These are phyloP conservation scores for Rutidosis leptorrhynchoides DNA, from an alignment of 129 eudicot species.

Conservation along the genomic window DNA sequence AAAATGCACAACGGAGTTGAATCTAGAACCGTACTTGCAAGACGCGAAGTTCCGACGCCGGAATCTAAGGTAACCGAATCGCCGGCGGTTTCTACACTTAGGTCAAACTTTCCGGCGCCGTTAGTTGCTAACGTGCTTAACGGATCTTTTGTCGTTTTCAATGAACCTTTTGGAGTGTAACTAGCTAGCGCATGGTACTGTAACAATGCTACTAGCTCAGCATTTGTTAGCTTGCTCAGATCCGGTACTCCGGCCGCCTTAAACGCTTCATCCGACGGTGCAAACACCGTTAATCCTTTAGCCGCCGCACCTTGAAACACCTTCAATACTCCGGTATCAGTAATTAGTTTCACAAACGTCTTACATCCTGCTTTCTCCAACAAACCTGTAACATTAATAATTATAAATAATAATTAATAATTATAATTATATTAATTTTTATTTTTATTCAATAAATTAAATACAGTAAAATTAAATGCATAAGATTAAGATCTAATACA, in stretches of 20 bases:
- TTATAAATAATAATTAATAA: neutral
- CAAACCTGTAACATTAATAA: slow-evolving; percentile 35
- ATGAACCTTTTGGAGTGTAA: slow-evolving; percentile 63
- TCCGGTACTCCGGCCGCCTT: slow-evolving; percentile 67
- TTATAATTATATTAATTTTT: neutral
- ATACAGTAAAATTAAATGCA: too few relatives aligned
- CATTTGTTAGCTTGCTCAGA: slow-evolving; percentile 51
- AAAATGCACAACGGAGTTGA: slow-evolving; percentile 69
- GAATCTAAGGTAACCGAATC: slow-evolving; percentile 63
- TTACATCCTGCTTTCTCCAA: slow-evolving; percentile 43
- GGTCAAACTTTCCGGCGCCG: slow-evolving; percentile 69
- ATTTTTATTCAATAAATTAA: neutral
- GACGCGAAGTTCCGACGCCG: slow-evolving; percentile 64
- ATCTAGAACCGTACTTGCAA: slow-evolving; percentile 67
- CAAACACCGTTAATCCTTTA: slow-evolving; percentile 73
- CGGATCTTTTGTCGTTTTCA: slow-evolving; percentile 54
- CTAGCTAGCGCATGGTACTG: slow-evolving; percentile 68
- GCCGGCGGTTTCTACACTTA: slow-evolving; percentile 55
- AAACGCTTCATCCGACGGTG: slow-evolving; percentile 85
- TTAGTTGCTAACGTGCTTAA: slow-evolving; percentile 62
- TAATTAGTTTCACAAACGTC: slow-evolving; percentile 53
- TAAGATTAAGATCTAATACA: too few relatives aligned
- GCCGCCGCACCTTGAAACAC: slow-evolving; percentile 40
- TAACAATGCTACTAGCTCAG: slow-evolving; percentile 63
- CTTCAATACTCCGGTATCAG: slow-evolving; percentile 56